Evolutionary conservation across 2,329 filamentous ascomycete genomes (phyloP), one percentile per base, ranked within the genome.

Genomic region (Nannizziopsis arthrosporioides): DNA sequence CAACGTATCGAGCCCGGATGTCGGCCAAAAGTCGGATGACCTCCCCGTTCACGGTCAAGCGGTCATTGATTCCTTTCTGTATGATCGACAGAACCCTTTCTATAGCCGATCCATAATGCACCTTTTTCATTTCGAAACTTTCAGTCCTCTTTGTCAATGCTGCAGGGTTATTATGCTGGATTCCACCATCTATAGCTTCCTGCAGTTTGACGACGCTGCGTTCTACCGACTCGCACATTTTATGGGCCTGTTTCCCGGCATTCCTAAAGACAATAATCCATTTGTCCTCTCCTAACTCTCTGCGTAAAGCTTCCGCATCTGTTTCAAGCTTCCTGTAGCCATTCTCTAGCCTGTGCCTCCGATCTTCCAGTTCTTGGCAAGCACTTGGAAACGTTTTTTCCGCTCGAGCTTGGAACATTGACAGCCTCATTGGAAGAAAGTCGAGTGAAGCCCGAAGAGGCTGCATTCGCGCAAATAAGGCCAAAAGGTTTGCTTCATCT

Each of bases 201-300:
- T 78, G 81, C 32, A 98, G 73, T 66, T 94, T 94, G 41, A 73
- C 68, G 50, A 93, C 79, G 61, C 88, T 94, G 54, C 90, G 78
- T 61, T 93, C 85, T 17, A 96, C 86, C 2, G 89, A 95, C 56
- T 94, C 87, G 61, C 87, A 90, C 88, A 98, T 94, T 70, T 94
- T 94, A 56, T 92, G 80, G 3, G 92, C 90, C 66, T 95, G 88
- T 49, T 84, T 77, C 11, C 88, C 89, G 12, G 92, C 92, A 55
- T 92, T 90, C 49, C 90, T 80, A 70, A 98, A 98, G 32, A 96
- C 89, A 46, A 93, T 76, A 38, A 98, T 82, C 92, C 92, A 98
- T 49, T 88, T 82, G 61, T 98, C 92, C 63, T 98, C 92, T 22
- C 88, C 88, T 3, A 98, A 73, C 63, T 98, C 92, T 62, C 88